Base-by-base conservation (phyloP, 108 stramenopile species). In the Pseudonitzschia multiseries region DNA sequence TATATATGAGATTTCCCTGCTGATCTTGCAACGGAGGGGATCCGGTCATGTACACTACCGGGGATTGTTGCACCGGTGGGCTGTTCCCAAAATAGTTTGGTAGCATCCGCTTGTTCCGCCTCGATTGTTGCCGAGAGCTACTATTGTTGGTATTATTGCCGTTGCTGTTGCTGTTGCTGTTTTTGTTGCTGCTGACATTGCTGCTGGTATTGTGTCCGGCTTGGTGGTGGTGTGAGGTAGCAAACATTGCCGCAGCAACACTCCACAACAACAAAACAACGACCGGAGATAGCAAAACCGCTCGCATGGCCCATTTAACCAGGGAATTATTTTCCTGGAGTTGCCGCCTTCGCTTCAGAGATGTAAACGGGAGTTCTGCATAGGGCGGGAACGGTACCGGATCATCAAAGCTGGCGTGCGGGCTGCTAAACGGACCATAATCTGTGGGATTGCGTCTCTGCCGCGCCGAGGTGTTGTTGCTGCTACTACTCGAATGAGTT, bases 241-340 rank as follows among this genome's bases (percentile, higher is more conserved):
- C 61, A 57, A 81, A 75, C 40, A 70, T 52, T 20, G 68, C 51
- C 12, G 67, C 72, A 48, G 41, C 71, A 50, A 78, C 69, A 48
- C 73, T 78, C 82, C 82, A 83, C 9, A 83, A 26, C 2, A 70
- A 68, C 72, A 83, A 69, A 18, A 78, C 82, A 53, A 78, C 51
- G 4, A 78, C 32, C 4, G 82, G 82, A 51, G 76, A 77, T 3
- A 79, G 56, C 18, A 83, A 41, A 0, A 83, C 82, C 1, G 43
- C 69, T 69, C 70, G 46, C 77, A 83, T 78, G 44, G 57, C 74
- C 76, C 69, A 70, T 63, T 70, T 73, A 18, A 74, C 72, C 17
- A 68, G 46, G 13, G 71, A 43, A 63, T 68, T 73, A 51, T 56
- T 61, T 15, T 31, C 31, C 27, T 56, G 50, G 12, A 48, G 64